Conservation (phyloP, 768 basidiomycete species). For the Lyophyllum shimeji region DNA sequence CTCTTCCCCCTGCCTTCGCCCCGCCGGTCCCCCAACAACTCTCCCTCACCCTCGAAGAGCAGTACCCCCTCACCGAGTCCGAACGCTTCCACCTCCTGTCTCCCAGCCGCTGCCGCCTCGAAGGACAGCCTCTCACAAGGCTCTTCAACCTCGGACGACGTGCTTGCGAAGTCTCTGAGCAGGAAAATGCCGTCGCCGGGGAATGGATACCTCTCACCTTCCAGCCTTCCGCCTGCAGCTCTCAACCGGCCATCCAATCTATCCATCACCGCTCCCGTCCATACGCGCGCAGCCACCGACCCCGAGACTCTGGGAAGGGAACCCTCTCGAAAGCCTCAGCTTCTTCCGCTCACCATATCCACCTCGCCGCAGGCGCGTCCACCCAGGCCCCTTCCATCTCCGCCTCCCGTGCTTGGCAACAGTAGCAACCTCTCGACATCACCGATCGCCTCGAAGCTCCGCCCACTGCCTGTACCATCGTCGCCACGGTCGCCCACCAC, state of each 20-base stretch:
- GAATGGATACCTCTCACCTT: background rate
- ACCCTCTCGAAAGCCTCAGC: background rate
- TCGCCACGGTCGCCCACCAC: slow-evolving; percentile 4
- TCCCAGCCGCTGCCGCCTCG: slow-evolving; percentile 8
- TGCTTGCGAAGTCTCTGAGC: slow-evolving; percentile 14
- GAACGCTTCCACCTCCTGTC: slow-evolving; percentile 12
- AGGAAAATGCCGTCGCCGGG: slow-evolving; percentile 10
- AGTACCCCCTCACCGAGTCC: slow-evolving; percentile 20
- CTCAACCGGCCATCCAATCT: background rate
- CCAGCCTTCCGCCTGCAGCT: background rate
- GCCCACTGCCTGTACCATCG: background rate
- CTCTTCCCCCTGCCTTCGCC: slow-evolving; percentile 63
- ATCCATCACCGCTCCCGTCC: background rate
- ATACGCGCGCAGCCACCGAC: background rate
- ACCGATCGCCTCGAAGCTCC: background rate
- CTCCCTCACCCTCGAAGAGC: slow-evolving; percentile 26
- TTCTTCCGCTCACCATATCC: background rate
- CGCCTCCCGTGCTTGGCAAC: background rate
- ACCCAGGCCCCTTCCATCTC: background rate
- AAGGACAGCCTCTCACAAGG: background rate
- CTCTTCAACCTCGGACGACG: slow-evolving; percentile 10
- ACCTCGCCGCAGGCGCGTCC: background rate
- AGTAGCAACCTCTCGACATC: background rate
- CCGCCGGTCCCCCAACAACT: slow-evolving; percentile 47
- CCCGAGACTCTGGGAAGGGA: background rate